Percentiles rank a stretch among this genome's conserved stretches.
Conservation (phyloP, 129 eudicot genomes). For the Arctium lappa region DNA sequence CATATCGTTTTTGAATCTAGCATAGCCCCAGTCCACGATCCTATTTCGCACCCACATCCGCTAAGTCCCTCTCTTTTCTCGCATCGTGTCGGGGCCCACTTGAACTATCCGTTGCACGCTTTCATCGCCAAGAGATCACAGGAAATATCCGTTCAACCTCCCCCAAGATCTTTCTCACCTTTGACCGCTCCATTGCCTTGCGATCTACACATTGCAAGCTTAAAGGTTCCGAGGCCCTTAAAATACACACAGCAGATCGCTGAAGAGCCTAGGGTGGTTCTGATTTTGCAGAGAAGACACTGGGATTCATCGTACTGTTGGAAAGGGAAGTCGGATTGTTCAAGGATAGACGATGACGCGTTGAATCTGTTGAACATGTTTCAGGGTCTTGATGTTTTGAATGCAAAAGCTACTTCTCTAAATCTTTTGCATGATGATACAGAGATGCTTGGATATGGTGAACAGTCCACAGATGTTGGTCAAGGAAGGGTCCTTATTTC, state of each 20-base stretch:
- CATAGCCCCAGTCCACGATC: conserved; percentile 44
- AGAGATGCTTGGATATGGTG: conserved; percentile 83
- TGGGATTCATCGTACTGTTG: conserved; percentile 87
- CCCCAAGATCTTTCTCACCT: conserved; percentile 88
- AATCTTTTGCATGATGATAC: conserved; percentile 91
- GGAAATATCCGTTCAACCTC: conserved; percentile 74
- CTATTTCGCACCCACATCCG: conserved; percentile 40
- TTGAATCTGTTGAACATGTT: conserved; percentile 73
- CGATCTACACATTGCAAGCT: conserved; percentile 77
- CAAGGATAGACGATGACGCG: conserved; percentile 59
- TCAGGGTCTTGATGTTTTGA: conserved; percentile 61
- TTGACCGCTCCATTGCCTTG: conserved; percentile 78
- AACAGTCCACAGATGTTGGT: conserved; percentile 55
- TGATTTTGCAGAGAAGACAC: conserved; percentile 64
- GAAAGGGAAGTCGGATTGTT: conserved; percentile 69
- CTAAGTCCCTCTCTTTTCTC: conserved; percentile 86
- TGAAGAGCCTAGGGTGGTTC: conserved; percentile 52
- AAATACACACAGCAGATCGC: conserved; percentile 63
- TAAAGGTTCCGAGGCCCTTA: conserved; percentile 79
- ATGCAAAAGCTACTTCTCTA: conserved; percentile 72
- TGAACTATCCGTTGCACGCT: conserved; percentile 76
- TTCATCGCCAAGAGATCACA: conserved; percentile 75
- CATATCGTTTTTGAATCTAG: conserved; percentile 74
- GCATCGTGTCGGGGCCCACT: conserved; percentile 80
- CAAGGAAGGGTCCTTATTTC: conserved; percentile 73